These are phyloP conservation scores for Phanerodontia chrysosporium DNA, from an alignment of 768 basidiomycete genomes.

Conservation along the genomic window DNA sequence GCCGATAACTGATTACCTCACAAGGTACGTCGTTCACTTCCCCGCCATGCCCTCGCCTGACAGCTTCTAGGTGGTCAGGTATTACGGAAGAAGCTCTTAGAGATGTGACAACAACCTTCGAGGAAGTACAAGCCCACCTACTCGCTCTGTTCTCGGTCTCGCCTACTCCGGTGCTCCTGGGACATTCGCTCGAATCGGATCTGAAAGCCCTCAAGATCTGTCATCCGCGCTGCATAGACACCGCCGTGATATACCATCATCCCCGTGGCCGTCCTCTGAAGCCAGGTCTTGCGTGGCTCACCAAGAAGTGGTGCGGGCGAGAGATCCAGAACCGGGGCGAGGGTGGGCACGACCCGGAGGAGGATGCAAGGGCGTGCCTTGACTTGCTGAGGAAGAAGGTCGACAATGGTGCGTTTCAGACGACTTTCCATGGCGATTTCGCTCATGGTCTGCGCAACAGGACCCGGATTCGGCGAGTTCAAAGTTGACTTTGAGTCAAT, in stretches of 20 bases:
- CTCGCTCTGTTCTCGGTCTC: conserved; percentile 54
- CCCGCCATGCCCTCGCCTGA: background rate
- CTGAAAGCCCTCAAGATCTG: conserved; percentile 82
- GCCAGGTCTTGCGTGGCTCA: conserved; percentile 95
- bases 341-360: conserved; percentile 90
- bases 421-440: background rate
- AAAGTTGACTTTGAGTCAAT: conserved; percentile 82
- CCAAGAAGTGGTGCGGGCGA: conserved; percentile 86
- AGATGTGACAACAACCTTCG: conserved; percentile 70
- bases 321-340: conserved; percentile 86
- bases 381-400: conserved; percentile 84
- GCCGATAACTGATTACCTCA: conserved; percentile 89
- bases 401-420: conserved; percentile 46
- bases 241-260: conserved; percentile 86
- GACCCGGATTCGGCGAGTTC: conserved; percentile 81
- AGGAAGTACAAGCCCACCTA: conserved; percentile 72
- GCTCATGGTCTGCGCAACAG: conserved; percentile 23
- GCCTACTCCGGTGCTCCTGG: conserved; percentile 77
- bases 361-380: conserved; percentile 86
- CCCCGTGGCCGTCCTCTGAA: conserved; percentile 91
- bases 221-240: conserved; percentile 88
- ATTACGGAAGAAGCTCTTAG: conserved; percentile 75
- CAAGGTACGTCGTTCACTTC: conserved; percentile 47
- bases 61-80: conserved; percentile 73
- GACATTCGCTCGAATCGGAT: conserved; percentile 95